phyloP scores from a whole-genome alignment of 164 flowering plant genomes.

The Aristolochia contorta region DNA sequence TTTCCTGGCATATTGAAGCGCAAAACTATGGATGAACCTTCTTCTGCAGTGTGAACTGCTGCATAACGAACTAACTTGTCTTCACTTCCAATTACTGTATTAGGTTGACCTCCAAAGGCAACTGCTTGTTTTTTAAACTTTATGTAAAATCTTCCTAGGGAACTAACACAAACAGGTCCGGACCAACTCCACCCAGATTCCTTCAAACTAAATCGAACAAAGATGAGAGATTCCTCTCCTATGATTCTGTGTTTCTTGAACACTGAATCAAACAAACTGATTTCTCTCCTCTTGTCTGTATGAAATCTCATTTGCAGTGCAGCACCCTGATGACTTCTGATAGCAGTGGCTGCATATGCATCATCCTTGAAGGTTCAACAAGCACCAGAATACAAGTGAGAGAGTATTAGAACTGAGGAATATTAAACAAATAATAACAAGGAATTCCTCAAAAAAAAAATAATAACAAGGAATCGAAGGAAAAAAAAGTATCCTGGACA shows the following conservation, averaged over 20 bases:
- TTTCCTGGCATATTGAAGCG: conserved; percentile 54
- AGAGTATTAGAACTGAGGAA: too few species aligned
- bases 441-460: too few species aligned
- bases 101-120: conserved; percentile 19
- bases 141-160: conserved; percentile 76
- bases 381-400: too few species aligned
- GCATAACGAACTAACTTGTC: conserved; percentile 36
- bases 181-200: conserved; percentile 58
- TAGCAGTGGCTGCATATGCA: conserved; percentile 26
- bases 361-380: conserved; percentile 33
- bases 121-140: conserved; percentile 46
- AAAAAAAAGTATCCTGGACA: too few species aligned
- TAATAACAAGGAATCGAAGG: too few species aligned
- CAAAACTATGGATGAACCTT: conserved; percentile 64
- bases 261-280: conserved; percentile 47
- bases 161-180: conserved; percentile 86
- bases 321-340: conserved; percentile 49
- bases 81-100: conserved; percentile 14
- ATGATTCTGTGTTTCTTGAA: conserved; percentile 54
- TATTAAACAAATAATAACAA: too few species aligned
- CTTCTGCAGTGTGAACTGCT: conserved; percentile 61
- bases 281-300: conserved; percentile 35
- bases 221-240: conserved; percentile 37
- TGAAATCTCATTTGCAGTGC: conserved; percentile 32
- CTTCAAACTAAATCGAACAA: conserved; percentile 51